Evolutionary conservation across 1,284 basidiomycete species (phyloP), one percentile per base, ranked within the genome.

Genomic region (Tylopilus sp.): DNA sequence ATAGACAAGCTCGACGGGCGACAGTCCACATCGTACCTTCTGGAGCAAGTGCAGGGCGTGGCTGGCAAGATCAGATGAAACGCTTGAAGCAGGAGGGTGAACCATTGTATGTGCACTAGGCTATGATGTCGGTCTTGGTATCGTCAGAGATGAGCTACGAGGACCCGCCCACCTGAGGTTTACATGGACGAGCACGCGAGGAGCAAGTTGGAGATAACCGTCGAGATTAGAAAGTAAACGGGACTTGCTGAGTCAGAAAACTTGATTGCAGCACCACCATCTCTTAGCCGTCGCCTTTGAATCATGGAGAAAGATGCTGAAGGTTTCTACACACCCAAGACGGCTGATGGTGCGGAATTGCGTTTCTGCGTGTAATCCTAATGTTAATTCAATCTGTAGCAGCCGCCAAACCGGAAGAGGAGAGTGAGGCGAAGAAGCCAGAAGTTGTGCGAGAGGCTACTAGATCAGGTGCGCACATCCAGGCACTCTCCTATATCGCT

Each of bases 271-370:
- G 15, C 42, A n/a, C 29, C 40, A 39, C 38, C 41, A 48, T 42
- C 39, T 41, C 47, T 29, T 38, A 41, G 40, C 48, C 52, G 41
- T n/a, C n/a, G 49, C 52, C 39, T 37, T 51, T 44, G 41, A 46
- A 59, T 42, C 44, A 76, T 84, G 74, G 73, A 84, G 64, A 88
- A 84, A 69, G 84, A 86, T 66, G 82, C 77, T 48, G 85, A 88
- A 49, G 86, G 86, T 6, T 88, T 88, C 66, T 87, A 84, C 61
- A 78, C 74, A 13, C 73, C 82, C 2, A 69, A 64, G 49, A 19
- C 52, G 30, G 45, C 44, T 6, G 66, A 66, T 35, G 64, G 66
- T 70, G 12, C n/a, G 13, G 23, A 47, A 16, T 23, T 41, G 1
- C 0, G 3, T 21, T 34, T 26, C 7, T 18, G 35, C 6, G 5